These are phyloP conservation scores for Xylariaceae sp. DNA, from an alignment of 2,329 filamentous ascomycete genomes.

Conservation along the genomic window DNA sequence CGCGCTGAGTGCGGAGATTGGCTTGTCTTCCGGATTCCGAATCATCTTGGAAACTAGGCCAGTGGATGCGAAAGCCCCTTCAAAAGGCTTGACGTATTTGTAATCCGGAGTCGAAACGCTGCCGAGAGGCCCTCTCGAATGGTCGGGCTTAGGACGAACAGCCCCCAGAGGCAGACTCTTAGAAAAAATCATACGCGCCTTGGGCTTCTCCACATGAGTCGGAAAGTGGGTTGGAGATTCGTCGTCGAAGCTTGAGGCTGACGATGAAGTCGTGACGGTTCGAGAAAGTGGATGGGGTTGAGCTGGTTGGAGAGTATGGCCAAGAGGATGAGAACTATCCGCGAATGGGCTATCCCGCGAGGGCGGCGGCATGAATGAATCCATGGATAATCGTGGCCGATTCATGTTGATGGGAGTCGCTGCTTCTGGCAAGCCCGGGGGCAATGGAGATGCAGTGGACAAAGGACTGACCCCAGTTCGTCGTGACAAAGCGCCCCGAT, in stretches of 20 bases:
- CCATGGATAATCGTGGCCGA: slow-evolving; percentile 69
- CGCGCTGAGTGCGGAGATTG: slow-evolving; percentile 45
- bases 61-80: slow-evolving; percentile 87
- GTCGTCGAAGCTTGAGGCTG: slow-evolving; percentile 68
- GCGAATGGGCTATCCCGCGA: slow-evolving; percentile 59
- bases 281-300: slow-evolving; percentile 79
- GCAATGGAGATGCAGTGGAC: slow-evolving; percentile 46
- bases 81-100: slow-evolving; percentile 69
- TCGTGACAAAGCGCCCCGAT: slow-evolving; percentile 58
- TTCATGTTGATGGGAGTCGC: slow-evolving; percentile 53
- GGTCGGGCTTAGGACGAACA: slow-evolving; percentile 26
- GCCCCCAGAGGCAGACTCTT: slow-evolving; percentile 59
- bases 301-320: slow-evolving; percentile 42
- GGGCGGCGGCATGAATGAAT: slow-evolving; percentile 65
- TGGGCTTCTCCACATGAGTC: slow-evolving; percentile 48
- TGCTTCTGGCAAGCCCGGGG: slow-evolving; percentile 46
- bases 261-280: slow-evolving; percentile 81
- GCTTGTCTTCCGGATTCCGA: slow-evolving; percentile 66
- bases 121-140: slow-evolving; percentile 12
- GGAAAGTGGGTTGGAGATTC: slow-evolving; percentile 60
- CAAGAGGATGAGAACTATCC: slow-evolving; percentile 48
- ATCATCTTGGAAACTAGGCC: slow-evolving; percentile 94
- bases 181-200: slow-evolving; percentile 54
- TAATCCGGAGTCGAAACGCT: slow-evolving; percentile 70
- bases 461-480: slow-evolving; percentile 53